These are phyloP conservation scores for Colletotrichum sansevieriae DNA, from an alignment of 2,329 filamentous ascomycete species.

Conservation along the genomic window DNA sequence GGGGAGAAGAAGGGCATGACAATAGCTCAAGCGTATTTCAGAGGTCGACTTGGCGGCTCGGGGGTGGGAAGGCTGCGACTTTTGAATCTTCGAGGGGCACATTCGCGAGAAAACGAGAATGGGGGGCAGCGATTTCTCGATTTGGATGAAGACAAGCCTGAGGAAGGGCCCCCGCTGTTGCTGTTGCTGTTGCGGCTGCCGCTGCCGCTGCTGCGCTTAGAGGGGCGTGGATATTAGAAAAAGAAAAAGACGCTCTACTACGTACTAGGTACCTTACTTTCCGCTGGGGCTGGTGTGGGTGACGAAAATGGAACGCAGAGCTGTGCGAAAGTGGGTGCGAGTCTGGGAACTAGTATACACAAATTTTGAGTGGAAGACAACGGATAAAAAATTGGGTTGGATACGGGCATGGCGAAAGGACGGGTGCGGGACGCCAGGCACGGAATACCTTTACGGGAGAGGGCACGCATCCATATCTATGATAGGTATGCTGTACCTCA, in stretches of 20 bases:
- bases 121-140: constrained; percentile 29
- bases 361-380: background rate
- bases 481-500: constrained; percentile 1
- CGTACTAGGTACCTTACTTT: constrained; percentile 12
- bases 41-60: background rate
- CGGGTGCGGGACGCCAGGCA: constrained; percentile 1
- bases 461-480: no score
- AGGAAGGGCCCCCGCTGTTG: constrained; percentile 20
- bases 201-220: constrained; percentile 32
- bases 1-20: constrained; percentile 14
- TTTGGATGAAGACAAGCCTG: constrained; percentile 41
- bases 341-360: background rate
- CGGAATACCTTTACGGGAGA: constrained; percentile 12
- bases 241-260: constrained; percentile 1
- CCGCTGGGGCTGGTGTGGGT: constrained; percentile 27
- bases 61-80: constrained; percentile 40
- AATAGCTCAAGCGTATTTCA: constrained; percentile 31
- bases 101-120: constrained; percentile 29
- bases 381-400: background rate
- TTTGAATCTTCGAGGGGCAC: constrained; percentile 35
- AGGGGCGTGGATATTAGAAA: constrained; percentile 21
- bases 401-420: constrained; percentile 4
- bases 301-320: constrained; percentile 6
- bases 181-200: background rate
- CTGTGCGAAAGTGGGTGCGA: constrained; percentile 25